Evolutionary conservation across 352 stramenopile species (phyloP).

Genomic region (Phytophthora palmivora): DNA sequence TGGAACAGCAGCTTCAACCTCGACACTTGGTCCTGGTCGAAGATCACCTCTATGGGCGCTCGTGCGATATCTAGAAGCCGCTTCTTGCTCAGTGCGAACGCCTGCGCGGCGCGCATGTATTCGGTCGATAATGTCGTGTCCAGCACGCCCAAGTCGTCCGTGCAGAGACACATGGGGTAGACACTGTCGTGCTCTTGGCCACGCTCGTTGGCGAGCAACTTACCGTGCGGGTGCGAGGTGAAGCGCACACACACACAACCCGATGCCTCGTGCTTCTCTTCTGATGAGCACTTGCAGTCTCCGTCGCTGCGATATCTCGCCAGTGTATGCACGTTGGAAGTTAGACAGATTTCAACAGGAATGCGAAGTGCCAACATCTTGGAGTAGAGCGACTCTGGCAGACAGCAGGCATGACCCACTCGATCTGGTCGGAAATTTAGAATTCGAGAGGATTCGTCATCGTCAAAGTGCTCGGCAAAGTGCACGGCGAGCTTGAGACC

Average conservation of each 20-base stretch:
- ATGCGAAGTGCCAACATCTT: slow-evolving; percentile 77
- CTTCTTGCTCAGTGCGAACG: slow-evolving; percentile 70
- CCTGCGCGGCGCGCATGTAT: slow-evolving; percentile 79
- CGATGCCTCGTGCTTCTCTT: slow-evolving; percentile 44
- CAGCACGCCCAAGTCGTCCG: slow-evolving; percentile 94
- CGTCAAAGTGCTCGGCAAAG: slow-evolving; percentile 92
- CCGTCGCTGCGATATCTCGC: slow-evolving; percentile 67
- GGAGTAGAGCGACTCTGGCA: slow-evolving; percentile 76
- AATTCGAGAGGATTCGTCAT: slow-evolving; percentile 81
- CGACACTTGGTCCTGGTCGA: slow-evolving; percentile 50
- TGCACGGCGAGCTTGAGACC: slow-evolving; percentile 92
- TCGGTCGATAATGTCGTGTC: slow-evolving; percentile 90
- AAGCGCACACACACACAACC: slow-evolving; percentile 77
- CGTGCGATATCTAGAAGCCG: slow-evolving; percentile 53
- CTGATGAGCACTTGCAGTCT: slow-evolving; percentile 34
- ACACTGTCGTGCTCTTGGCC: slow-evolving; percentile 28
- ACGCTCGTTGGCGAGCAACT: slow-evolving; percentile 50
- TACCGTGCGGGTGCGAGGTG: slow-evolving; percentile 80
- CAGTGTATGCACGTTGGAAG: slow-evolving; percentile 94
- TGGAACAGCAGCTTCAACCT: slow-evolving; percentile 38
- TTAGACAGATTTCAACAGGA: slow-evolving; percentile 94
- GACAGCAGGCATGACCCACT: slow-evolving; percentile 91
- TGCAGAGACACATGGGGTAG: slow-evolving; percentile 92
- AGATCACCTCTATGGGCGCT: slow-evolving; percentile 63
- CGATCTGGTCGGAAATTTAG: slow-evolving; percentile 91